phyloP scores from a whole-genome alignment of 139 green algal species.

The Diplosphaera chodatii region DNA sequence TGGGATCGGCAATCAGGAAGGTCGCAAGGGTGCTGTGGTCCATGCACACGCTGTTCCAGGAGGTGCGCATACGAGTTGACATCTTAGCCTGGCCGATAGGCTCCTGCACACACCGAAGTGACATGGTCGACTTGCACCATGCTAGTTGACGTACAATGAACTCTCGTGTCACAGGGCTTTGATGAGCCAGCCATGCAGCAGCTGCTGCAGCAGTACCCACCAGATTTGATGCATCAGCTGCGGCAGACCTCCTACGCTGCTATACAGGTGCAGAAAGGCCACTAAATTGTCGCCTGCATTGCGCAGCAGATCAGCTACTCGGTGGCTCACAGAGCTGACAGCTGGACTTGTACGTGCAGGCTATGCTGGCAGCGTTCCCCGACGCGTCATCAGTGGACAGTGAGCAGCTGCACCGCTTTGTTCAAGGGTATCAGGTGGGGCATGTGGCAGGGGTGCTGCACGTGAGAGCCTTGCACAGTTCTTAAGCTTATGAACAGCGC shows the following conservation, averaged over 20 bases:
- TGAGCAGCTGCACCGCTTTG: not conserved
- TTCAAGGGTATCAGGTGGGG: not conserved
- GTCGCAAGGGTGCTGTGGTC: slow-evolving; percentile 22
- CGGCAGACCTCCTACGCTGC: slow-evolving; percentile 7
- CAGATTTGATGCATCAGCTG: slow-evolving; percentile 13
- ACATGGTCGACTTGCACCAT: too few relatives aligned
- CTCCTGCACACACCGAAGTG: too few relatives aligned
- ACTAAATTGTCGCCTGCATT: too few relatives aligned
- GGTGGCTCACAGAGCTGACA: too few relatives aligned
- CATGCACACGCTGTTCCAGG: slow-evolving; percentile 20
- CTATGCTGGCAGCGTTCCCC: slow-evolving; percentile 7
- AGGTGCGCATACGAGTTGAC: too few relatives aligned
- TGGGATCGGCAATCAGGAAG: slow-evolving; percentile 17
- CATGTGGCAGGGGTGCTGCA: too few relatives aligned
- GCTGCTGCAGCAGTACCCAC: slow-evolving; percentile 12
- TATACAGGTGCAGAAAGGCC: not conserved
- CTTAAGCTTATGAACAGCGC: too few relatives aligned
- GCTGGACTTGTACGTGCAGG: too few relatives aligned
- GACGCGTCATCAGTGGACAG: not conserved
- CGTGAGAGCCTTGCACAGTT: too few relatives aligned
- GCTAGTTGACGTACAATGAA: too few relatives aligned
- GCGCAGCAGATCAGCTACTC: too few relatives aligned
- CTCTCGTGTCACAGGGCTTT: slow-evolving; percentile 14
- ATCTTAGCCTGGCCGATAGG: too few relatives aligned
- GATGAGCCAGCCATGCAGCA: slow-evolving; percentile 3